Evolutionary conservation across 495 filamentous ascomycete genomes (phyloP).

Genomic region (Chaetomium tenue): DNA sequence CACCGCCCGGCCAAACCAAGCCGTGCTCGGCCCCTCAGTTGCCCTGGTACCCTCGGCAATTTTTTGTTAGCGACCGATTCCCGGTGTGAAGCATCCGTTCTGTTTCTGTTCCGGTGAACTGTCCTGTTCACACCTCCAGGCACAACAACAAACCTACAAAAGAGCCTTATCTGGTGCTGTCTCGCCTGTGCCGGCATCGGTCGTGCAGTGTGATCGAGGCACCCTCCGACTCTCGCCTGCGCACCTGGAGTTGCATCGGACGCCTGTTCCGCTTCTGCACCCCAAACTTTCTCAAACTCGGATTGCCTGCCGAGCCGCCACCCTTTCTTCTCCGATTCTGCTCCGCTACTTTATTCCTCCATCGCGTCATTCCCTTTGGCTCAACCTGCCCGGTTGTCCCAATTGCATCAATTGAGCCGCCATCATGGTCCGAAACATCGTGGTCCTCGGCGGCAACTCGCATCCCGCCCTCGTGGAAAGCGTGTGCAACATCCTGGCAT

Average conservation of each 20-base stretch:
- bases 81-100: slow-evolving; percentile 20
- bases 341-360: slow-evolving; percentile 19
- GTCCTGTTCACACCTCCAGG: background rate
- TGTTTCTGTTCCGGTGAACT: background rate
- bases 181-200: slow-evolving; percentile 1
- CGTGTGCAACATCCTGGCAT: slow-evolving; percentile 83
- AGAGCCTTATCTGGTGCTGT: background rate
- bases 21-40: slow-evolving; percentile 3
- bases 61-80: slow-evolving; percentile 25
- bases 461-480: slow-evolving; percentile 84
- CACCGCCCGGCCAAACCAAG: slow-evolving; percentile 6
- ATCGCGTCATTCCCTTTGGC: slow-evolving; percentile 16
- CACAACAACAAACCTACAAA: background rate
- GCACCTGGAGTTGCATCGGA: background rate
- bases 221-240: slow-evolving; percentile 4
- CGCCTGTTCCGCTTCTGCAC: slow-evolving; percentile 21
- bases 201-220: slow-evolving; percentile 4
- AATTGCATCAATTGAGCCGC: slow-evolving; percentile 21
- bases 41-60: slow-evolving; percentile 34
- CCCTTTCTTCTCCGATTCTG: slow-evolving; percentile 8
- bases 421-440: slow-evolving; percentile 94
- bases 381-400: slow-evolving; percentile 33
- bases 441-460: slow-evolving; percentile 90
- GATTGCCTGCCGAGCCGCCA: slow-evolving; percentile 14
- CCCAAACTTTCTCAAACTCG: background rate